Evolutionary conservation across 108 stramenopile genomes (phyloP).

Genomic region (Fragilariopsis cylindrus): DNA sequence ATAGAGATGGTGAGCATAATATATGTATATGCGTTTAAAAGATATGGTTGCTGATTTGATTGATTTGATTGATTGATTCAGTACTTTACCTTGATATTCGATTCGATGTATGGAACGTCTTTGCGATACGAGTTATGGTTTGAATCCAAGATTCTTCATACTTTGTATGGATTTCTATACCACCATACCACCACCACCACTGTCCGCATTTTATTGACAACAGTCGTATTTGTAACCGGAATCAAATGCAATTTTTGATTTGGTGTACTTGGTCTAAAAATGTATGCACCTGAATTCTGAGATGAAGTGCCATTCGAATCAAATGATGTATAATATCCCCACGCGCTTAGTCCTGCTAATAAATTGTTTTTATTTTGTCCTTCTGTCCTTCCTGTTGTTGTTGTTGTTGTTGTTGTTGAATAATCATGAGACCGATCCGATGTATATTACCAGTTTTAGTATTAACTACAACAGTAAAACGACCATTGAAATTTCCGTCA

Average conservation of each 20-base stretch:
- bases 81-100: constrained; percentile 53
- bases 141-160: constrained; percentile 84
- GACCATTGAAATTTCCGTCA: constrained; percentile 2
- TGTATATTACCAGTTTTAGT: background rate
- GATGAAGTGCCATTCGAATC: constrained; percentile 10
- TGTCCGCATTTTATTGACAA: constrained; percentile 2
- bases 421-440: background rate
- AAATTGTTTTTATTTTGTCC: background rate
- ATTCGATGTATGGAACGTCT: constrained; percentile 79
- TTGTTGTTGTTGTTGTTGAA: constrained; percentile 4
- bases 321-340: constrained; percentile 40
- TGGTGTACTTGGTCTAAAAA: constrained; percentile 85
- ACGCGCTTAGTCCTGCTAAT: background rate
- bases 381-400: background rate
- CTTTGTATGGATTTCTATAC: constrained; percentile 72
- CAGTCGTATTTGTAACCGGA: background rate
- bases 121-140: constrained; percentile 75
- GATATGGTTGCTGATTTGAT: no score
- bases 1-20: no score
- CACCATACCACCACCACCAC: background rate
- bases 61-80: background rate
- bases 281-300: constrained; percentile 94
- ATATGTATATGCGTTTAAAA: no score
- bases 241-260: constrained; percentile 41
- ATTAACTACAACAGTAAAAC: constrained; percentile 16